A percentile compares a stretch with the other conserved stretches of the same genome.
phyloP scores from a whole-genome alignment of 192 early-diverging fungal species.

The Backusella morwellensis region DNA sequence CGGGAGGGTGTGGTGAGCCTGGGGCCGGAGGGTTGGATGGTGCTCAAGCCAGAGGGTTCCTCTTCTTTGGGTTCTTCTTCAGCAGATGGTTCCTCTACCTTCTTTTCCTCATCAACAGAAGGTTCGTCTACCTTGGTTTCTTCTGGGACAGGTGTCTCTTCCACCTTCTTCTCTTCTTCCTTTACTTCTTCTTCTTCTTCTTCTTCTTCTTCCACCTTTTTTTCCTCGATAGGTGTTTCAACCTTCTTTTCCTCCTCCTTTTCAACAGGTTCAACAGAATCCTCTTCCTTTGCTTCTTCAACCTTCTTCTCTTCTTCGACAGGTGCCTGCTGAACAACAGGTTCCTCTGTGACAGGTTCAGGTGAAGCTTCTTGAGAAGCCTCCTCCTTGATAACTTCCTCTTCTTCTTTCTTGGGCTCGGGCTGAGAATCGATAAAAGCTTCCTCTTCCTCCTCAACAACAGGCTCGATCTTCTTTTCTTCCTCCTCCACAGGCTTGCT shows the following conservation, averaged over 20 bases:
- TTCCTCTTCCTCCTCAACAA: background rate
- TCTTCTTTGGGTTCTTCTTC: background rate
- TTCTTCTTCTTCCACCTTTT: background rate
- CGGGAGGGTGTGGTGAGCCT: slow-evolving; percentile 26
- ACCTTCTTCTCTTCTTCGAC: background rate
- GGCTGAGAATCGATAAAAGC: background rate
- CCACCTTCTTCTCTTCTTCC: background rate
- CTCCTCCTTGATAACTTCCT: background rate
- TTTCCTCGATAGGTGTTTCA: background rate
- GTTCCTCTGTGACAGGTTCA: background rate
- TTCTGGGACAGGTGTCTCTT: background rate
- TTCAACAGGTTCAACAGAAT: background rate
- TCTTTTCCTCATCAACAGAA: background rate
- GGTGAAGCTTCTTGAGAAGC: background rate
- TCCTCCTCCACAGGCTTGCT: background rate
- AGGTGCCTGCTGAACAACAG: background rate
- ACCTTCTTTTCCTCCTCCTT: background rate
- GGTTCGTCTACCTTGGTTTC: background rate
- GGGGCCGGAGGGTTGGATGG: slow-evolving; percentile 20
- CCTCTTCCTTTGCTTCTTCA: background rate
- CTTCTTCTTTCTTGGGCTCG: background rate
- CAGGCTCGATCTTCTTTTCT: background rate
- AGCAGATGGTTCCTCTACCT: background rate
- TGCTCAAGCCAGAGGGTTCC: background rate
- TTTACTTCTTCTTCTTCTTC: background rate